phyloP scores from a whole-genome alignment of 768 basidiomycete species.

The Dentipellis fragilis region DNA sequence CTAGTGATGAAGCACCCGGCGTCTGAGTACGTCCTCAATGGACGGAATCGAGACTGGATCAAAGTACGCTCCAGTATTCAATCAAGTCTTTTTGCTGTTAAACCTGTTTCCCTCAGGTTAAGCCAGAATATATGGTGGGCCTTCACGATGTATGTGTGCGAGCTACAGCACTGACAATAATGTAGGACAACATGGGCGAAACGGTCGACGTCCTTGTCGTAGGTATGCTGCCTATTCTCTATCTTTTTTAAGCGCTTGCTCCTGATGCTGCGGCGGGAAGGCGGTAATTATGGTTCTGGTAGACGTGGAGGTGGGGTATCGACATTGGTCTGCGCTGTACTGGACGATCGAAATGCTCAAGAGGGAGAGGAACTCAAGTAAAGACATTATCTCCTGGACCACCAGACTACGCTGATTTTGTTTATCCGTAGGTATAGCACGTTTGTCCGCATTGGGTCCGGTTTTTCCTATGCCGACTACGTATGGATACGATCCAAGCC shows the following conservation, averaged over 20 bases:
- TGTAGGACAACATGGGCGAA: constrained; percentile 83
- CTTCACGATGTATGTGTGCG: neutral
- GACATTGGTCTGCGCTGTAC: constrained; percentile 79
- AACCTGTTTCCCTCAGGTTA: constrained; percentile 36
- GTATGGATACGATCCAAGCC: constrained; percentile 73
- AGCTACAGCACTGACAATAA: neutral
- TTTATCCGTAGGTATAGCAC: constrained; percentile 54
- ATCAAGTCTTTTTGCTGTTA: no score
- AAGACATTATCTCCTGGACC: constrained; percentile 8
- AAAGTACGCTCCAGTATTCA: constrained; percentile 41
- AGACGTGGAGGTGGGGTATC: constrained; percentile 84
- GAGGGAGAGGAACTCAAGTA: constrained; percentile 62
- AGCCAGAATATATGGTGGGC: constrained; percentile 78
- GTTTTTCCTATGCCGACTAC: constrained; percentile 79
- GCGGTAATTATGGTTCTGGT: constrained; percentile 82
- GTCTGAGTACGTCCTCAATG: constrained; percentile 76
- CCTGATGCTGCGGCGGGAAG: constrained; percentile 26
- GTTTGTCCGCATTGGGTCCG: constrained; percentile 87
- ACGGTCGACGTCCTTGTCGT: constrained; percentile 89
- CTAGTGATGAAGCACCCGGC: constrained; percentile 83
- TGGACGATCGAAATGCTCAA: constrained; percentile 55
- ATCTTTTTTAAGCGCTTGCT: neutral
- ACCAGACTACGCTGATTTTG: neutral
- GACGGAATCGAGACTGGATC: constrained; percentile 86
- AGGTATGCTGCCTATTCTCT: constrained; percentile 35